Evolutionary conservation across 768 basidiomycete species (phyloP).

Genomic region (Postia placenta): DNA sequence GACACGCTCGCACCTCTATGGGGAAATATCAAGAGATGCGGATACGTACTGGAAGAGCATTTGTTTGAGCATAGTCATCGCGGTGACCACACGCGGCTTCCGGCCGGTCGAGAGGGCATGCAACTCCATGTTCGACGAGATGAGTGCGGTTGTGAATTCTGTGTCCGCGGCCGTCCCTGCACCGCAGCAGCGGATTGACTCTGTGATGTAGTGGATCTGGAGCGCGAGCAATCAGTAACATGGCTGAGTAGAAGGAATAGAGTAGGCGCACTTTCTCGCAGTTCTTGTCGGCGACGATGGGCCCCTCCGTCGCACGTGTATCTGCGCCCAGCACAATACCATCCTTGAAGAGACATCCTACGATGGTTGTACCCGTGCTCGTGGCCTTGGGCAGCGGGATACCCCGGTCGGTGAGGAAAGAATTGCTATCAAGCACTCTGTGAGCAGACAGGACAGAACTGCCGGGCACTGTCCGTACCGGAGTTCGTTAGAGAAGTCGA

Average conservation of each 20-base stretch:
- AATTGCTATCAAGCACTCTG: slow-evolving; percentile 43
- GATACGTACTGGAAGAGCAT: slow-evolving; percentile 75
- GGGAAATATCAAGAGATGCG: slow-evolving; percentile 1
- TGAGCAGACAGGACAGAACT: neutral
- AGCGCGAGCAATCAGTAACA: neutral
- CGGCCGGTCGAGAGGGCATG: slow-evolving; percentile 87
- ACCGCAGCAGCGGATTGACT: slow-evolving; percentile 94
- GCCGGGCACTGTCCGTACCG: slow-evolving; percentile 37
- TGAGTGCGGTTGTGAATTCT: slow-evolving; percentile 89
- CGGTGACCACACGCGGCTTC: slow-evolving; percentile 91
- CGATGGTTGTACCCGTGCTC: slow-evolving; percentile 96
- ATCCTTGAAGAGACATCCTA: slow-evolving; percentile 88
- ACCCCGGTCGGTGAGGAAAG: slow-evolving; percentile 65
- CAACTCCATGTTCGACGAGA: slow-evolving; percentile 93
- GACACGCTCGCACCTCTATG: neutral
- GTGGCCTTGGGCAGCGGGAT: slow-evolving; percentile 76
- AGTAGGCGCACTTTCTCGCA: slow-evolving; percentile 83
- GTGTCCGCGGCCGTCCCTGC: slow-evolving; percentile 99
- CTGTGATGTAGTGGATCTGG: slow-evolving; percentile 95
- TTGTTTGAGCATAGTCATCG: slow-evolving; percentile 99
- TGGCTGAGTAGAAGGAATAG: neutral
- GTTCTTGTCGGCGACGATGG: slow-evolving; percentile 98
- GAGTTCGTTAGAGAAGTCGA: slow-evolving; percentile 72
- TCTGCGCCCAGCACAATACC: slow-evolving; percentile 95
- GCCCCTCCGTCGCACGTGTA: slow-evolving; percentile 91